Evolutionary conservation across 2,329 filamentous ascomycete genomes (phyloP), one percentile per base, ranked within the genome.

Genomic region (Arthrobotrys entomopaga): DNA sequence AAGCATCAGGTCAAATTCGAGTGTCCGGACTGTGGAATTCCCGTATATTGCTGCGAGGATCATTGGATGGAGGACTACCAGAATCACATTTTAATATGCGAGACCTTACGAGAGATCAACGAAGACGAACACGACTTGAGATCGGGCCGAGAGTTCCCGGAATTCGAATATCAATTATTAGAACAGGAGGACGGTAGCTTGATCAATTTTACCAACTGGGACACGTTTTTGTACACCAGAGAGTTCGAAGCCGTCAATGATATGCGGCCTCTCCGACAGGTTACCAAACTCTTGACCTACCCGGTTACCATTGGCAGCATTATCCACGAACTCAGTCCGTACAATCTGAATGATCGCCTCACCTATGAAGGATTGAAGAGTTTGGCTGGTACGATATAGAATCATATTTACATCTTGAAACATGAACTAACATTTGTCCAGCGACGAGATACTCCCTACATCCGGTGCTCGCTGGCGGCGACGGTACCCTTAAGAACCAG

Each of bases 151-250:
- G 90, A 92, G 81, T 99, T 99, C 82, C 90, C 91, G 13, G 96
- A 99, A 81, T 98, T 96, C 80, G 89, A 93, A 75, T 96, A 97
- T 80, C 93, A 95, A 0, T 46, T 74, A 7, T 91, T 90, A 13
- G 86, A 89, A 64, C 93, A 97, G 83, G 89, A 97, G 81, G 93
- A 97, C 77, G 94, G 97, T 81, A 91, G 93, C 38, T 86, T 95
- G 77, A 88, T 97, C 77, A 99, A 99, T 82, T 93, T 99, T 91
- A 96, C 91, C 49, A 99, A 96, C 81, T 99, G 95, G 95, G 95
- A 99, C 82, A 98, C 95, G 0, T 92, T 96, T 78, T 84, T 99
- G 80, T 99, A 97, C 81, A 96, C 93, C 2, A 87, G 95, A 79
- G 90, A 96, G 79, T 98, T 95, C 79, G 87, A 90, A 77, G 96